phyloP scores from a whole-genome alignment of 2,329 filamentous ascomycete species.

The Rugonectria rugulosa region DNA sequence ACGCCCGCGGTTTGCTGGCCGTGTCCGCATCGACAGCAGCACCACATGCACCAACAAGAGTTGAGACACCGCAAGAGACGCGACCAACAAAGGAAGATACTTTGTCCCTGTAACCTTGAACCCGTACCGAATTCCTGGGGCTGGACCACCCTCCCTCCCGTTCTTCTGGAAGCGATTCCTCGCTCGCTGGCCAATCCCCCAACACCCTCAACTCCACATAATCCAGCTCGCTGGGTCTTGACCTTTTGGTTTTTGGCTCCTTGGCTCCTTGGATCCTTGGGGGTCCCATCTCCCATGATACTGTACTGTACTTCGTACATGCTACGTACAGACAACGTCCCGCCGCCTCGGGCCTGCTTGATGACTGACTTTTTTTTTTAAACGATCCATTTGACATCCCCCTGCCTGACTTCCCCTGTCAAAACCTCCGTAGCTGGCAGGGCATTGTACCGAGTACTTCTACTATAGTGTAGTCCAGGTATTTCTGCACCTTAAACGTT shows the following conservation, averaged over 20 bases:
- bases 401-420: constrained; percentile 12
- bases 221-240: constrained; percentile 31
- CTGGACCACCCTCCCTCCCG: constrained; percentile 34
- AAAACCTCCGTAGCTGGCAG: too few species aligned
- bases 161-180: constrained; percentile 37
- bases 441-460: too few species aligned
- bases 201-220: constrained; percentile 31
- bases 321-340: constrained; percentile 21
- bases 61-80: too few species aligned
- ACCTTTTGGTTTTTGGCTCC: constrained; percentile 13
- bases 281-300: too few species aligned
- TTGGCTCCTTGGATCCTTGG: too few species aligned
- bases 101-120: constrained; percentile 24
- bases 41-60: background rate
- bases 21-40: too few species aligned
- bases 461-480: too few species aligned
- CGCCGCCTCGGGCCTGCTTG: constrained; percentile 17
- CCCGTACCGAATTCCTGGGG: constrained; percentile 29
- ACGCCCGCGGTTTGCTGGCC: too few species aligned
- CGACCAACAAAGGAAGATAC: too few species aligned
- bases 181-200: constrained; percentile 29
- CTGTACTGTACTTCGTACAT: too few species aligned
- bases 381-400: constrained; percentile 10
- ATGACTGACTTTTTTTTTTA: constrained; percentile 4
- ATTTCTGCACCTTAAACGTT: too few species aligned